Evolutionary conservation across 352 stramenopile genomes (phyloP).

Genomic region (Phytopythium aichiense): DNA sequence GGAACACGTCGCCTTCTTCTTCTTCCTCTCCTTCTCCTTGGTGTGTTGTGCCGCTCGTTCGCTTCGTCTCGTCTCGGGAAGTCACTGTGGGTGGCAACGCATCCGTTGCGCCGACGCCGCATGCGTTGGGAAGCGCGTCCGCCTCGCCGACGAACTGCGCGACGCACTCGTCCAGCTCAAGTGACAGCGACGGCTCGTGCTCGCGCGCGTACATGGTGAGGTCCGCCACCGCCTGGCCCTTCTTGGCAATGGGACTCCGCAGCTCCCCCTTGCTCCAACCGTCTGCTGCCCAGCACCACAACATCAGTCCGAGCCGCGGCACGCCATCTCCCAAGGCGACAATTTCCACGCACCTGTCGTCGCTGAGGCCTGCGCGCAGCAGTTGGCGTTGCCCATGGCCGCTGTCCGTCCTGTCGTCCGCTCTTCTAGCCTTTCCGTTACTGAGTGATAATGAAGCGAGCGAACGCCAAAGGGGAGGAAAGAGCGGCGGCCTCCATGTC

Average conservation of each 20-base stretch:
- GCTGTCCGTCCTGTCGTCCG: background rate
- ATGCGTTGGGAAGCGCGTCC: background rate
- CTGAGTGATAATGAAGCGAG: too few species aligned
- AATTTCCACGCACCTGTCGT: constrained; percentile 14
- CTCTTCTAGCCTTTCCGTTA: background rate
- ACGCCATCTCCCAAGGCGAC: constrained; percentile 6
- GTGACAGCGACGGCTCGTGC: constrained; percentile 17
- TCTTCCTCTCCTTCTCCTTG: background rate
- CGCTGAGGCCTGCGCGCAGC: constrained; percentile 28
- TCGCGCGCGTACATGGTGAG: constrained; percentile 13
- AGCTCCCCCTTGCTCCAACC: constrained; percentile 22
- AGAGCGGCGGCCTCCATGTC: background rate
- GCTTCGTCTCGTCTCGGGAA: background rate
- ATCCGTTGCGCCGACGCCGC: too few species aligned
- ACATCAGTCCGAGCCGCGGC: background rate
- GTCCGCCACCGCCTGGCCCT: constrained; percentile 2
- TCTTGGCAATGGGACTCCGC: background rate
- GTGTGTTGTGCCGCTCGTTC: background rate
- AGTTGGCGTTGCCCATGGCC: constrained; percentile 11
- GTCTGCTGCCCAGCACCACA: constrained; percentile 9
- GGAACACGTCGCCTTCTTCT: background rate
- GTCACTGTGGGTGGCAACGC: background rate
- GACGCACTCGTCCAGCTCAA: constrained; percentile 17
- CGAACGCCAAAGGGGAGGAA: background rate
- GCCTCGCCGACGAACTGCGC: constrained; percentile 14